Percentiles rank a stretch among this genome's conserved stretches.
These are phyloP conservation scores for Tulasnella sp. DNA, from an alignment of 768 basidiomycete species.

Conservation along the genomic window DNA sequence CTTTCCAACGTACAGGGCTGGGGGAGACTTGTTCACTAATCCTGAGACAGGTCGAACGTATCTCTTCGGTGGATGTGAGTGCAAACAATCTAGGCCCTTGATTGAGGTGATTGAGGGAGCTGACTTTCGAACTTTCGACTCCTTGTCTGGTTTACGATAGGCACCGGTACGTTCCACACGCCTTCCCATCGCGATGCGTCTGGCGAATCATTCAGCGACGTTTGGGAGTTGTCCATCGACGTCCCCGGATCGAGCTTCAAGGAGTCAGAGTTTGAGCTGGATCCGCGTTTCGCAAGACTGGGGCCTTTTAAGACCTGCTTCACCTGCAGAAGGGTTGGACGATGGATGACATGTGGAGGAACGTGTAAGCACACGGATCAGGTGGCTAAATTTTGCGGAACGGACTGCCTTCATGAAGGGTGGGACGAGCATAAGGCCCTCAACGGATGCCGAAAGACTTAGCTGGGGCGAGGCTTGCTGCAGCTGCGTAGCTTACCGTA, in stretches of 20 bases:
- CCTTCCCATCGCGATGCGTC: constrained; percentile 22
- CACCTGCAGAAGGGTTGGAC: constrained; percentile 27
- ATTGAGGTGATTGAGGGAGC: too few species aligned
- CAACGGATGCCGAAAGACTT: neutral
- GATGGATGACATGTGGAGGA: constrained; percentile 30
- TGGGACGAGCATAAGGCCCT: neutral
- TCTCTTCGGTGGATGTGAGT: constrained; percentile 28
- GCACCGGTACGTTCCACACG: constrained; percentile 31
- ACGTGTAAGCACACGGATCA: neutral
- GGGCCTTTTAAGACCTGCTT: constrained; percentile 35
- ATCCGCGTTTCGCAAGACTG: constrained; percentile 27
- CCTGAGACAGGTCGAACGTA: constrained; percentile 28
- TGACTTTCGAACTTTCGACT: too few species aligned
- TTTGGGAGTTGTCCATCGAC: constrained; percentile 32
- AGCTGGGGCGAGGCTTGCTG: too few species aligned
- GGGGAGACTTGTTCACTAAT: constrained; percentile 26
- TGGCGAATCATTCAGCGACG: constrained; percentile 27
- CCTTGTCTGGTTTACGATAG: neutral
- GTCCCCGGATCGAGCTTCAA: constrained; percentile 28
- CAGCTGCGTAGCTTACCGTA: too few species aligned
- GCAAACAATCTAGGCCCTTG: too few species aligned
- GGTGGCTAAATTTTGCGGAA: neutral
- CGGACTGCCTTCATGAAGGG: neutral
- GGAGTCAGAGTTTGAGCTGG: constrained; percentile 29
- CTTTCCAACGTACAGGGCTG: constrained; percentile 33